Conservation (phyloP, 352 stramenopile genomes). For the Phytophthora multivora region DNA sequence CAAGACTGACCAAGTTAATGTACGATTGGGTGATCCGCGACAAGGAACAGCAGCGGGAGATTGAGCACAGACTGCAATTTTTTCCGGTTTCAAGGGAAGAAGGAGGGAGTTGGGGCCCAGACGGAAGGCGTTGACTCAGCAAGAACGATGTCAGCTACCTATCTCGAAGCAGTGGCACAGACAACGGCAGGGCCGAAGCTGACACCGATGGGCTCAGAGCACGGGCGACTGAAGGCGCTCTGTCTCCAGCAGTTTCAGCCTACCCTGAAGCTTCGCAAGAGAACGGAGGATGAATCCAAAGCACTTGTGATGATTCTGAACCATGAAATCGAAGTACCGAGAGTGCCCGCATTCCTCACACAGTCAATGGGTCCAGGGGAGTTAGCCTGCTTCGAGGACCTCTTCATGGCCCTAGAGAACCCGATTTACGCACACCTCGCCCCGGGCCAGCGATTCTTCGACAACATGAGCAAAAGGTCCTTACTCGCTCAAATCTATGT, state of each 20-base stretch:
- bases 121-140: no score
- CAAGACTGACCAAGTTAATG: background rate
- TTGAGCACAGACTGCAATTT: no score
- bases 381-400: background rate
- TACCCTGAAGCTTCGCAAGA: background rate
- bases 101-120: no score
- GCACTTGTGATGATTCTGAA: slow-evolving; percentile 10
- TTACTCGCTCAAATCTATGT: background rate
- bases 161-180: no score
- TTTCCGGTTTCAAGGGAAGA: no score
- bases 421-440: slow-evolving; percentile 14
- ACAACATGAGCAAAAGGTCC: background rate
- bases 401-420: slow-evolving; percentile 6
- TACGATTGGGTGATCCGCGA: background rate
- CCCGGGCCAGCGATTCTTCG: background rate
- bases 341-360: background rate
- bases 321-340: slow-evolving; percentile 7
- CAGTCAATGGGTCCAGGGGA: slow-evolving; percentile 4
- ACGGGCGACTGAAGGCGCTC: background rate
- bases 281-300: slow-evolving; percentile 2
- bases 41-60: no score
- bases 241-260: background rate
- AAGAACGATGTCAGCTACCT: no score
- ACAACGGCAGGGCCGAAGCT: no score
- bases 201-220: no score